Evolutionary conservation across 2,329 filamentous ascomycete species (phyloP), one percentile per base, ranked within the genome.

Genomic region (Eutypa lata): DNA sequence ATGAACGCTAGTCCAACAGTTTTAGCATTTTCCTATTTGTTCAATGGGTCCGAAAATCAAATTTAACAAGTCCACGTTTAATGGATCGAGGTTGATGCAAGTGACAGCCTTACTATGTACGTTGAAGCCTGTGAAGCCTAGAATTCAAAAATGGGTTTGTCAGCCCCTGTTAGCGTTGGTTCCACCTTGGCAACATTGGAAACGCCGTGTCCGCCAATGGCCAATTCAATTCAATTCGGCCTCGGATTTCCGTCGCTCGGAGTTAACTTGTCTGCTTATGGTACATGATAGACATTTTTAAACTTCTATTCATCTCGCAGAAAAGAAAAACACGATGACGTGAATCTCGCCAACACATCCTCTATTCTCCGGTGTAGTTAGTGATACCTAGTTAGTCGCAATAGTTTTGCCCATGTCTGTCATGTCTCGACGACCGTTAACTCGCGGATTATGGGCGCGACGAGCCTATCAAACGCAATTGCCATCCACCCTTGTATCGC

Each of bases 401-500:
- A 31, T 10, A 31, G 26, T 31, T 31, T 33, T 6, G 16, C 16
- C n/a, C 35, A 14, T 14, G 31, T n/a, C 43, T n/a, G 45, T 18
- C 35, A 65, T 66, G 64, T 59, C 59, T 49, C 53, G 61, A 47
- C 60, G 56, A 58, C 54, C 55, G 46, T 52, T 64, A 48, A 22
- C 47, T 19, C 53, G 56, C 54, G 52, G 48, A 49, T 48, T 53
- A 19, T 45, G 44, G 38, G 42, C 55, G 28, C 37, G 50, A 21
- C 37, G 49, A 21, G 49, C 37, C 48, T 11, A 48, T 42, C 13
- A 48, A 49, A 50, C 31, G 22, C 48, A 21, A 22, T 19, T 40
- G 16, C 13, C 35, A 7, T 38, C 35, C 16, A 38, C 16, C 21
- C 18, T 42, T n/a, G 21, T 19, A 18, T 18, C 53, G 18, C 52